These are phyloP conservation scores for Pleoardoris graminearum DNA, from an alignment of 2,329 filamentous ascomycete species.

Conservation along the genomic window DNA sequence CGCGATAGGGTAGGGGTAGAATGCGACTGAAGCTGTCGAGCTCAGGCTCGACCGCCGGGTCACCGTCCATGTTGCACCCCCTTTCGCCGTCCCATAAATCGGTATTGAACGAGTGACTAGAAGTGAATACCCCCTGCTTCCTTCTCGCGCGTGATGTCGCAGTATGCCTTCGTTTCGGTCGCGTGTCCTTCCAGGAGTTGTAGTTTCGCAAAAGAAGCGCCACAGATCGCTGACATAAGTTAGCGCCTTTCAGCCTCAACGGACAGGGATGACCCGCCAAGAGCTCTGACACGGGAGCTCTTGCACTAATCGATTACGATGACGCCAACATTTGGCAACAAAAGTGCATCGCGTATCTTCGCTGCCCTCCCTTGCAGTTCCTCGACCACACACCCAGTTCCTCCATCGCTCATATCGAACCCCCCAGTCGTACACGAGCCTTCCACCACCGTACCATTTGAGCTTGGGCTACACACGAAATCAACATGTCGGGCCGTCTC, in stretches of 20 bases:
- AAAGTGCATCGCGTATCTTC: neutral
- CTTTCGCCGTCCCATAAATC: slow-evolving; percentile 18
- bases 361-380: neutral
- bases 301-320: slow-evolving; percentile 31
- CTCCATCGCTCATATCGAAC: neutral
- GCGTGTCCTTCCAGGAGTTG: slow-evolving; percentile 33
- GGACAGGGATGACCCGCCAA: neutral
- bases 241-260: slow-evolving; percentile 27
- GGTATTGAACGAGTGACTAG: slow-evolving; percentile 17
- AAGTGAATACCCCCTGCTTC: slow-evolving; percentile 9
- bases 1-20: slow-evolving; percentile 86
- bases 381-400: neutral
- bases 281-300: too few species aligned
- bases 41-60: slow-evolving; percentile 66
- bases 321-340: slow-evolving; percentile 33
- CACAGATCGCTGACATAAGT: slow-evolving; percentile 19
- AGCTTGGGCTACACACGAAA: neutral
- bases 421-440: slow-evolving; percentile 1
- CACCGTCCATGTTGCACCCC: slow-evolving; percentile 65
- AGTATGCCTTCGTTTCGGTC: slow-evolving; percentile 6
- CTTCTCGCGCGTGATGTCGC: neutral
- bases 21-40: slow-evolving; percentile 86
- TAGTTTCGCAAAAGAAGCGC: slow-evolving; percentile 19
- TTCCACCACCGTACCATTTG: neutral
- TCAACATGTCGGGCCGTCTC: slow-evolving; percentile 31